A percentile compares a stretch with the other conserved stretches of the same genome.
These are phyloP conservation scores for Solanum rostratum DNA, from an alignment of 257 asterid genomes.

Conservation along the genomic window DNA sequence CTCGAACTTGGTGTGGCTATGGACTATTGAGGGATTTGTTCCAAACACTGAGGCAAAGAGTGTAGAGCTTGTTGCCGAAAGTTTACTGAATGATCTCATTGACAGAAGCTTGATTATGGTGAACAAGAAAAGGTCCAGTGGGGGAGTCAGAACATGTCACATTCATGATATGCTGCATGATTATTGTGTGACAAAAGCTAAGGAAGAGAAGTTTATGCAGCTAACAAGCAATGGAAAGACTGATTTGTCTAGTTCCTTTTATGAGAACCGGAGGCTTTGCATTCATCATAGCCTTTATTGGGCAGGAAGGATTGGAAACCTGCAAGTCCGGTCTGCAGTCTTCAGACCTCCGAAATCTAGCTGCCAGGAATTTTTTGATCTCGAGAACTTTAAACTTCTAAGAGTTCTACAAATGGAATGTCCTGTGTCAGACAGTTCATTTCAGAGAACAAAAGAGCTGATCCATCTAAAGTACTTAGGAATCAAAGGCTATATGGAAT, in stretches of 20 bases:
- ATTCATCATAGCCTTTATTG: background rate
- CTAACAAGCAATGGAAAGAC: background rate
- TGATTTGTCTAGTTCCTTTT: background rate
- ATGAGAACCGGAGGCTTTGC: background rate
- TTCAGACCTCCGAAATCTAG: background rate
- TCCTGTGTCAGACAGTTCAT: background rate
- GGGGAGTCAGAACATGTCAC: background rate
- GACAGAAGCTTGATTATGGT: background rate
- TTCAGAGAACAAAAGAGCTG: background rate
- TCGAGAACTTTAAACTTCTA: background rate
- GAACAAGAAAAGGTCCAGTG: background rate
- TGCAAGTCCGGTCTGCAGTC: background rate
- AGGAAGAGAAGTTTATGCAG: background rate
- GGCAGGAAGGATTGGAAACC: background rate
- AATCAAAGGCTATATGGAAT: background rate
- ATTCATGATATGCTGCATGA: background rate
- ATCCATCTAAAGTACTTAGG: background rate
- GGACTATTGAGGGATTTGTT: background rate
- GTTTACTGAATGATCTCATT: background rate
- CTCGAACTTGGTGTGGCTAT: background rate
- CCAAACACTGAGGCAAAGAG: background rate
- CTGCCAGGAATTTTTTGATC: background rate
- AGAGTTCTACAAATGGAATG: background rate
- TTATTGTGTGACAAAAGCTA: background rate
- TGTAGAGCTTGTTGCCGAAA: background rate